A percentile compares a stretch with the other conserved stretches of the same genome.
These are phyloP conservation scores for Rhododendron griersonianum DNA, from an alignment of 148 eudicot genomes.

Conservation along the genomic window DNA sequence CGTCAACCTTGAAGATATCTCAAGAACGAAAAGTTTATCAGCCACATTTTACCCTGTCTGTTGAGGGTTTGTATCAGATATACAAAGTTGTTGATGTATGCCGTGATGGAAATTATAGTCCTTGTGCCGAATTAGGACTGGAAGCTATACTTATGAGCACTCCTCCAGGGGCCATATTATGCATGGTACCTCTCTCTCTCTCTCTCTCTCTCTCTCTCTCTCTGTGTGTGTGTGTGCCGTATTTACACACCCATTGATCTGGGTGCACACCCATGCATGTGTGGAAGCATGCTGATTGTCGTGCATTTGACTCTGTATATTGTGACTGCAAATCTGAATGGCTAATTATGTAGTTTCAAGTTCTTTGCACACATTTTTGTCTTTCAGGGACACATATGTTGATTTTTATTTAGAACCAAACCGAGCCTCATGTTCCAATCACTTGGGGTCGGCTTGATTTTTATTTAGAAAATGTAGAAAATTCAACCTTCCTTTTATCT, in stretches of 20 bases:
- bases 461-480: neutral
- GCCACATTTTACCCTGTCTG: conserved; percentile 66
- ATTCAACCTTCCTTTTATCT: neutral
- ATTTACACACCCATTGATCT: neutral
- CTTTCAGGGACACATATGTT: neutral
- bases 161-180: conserved; percentile 46
- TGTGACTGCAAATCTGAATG: neutral
- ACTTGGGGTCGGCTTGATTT: neutral
- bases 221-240: neutral
- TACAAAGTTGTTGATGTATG: conserved; percentile 42
- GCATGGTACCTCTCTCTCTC: conserved; percentile 41
- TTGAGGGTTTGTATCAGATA: conserved; percentile 48
- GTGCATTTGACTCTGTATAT: neutral
- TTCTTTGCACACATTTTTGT: neutral
- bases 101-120: conserved; percentile 22
- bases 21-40: conserved; percentile 51
- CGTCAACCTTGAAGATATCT: too few species aligned
- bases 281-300: neutral
- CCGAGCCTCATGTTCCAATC: too few species aligned
- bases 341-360: neutral
- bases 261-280: neutral
- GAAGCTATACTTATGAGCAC: conserved; percentile 61
- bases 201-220: too few species aligned
- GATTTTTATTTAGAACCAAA: neutral
- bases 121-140: conserved; percentile 49